Percentiles rank a stretch among this genome's conserved stretches.
These are phyloP conservation scores for Russula abietina DNA, from an alignment of 768 basidiomycete species.

Conservation along the genomic window DNA sequence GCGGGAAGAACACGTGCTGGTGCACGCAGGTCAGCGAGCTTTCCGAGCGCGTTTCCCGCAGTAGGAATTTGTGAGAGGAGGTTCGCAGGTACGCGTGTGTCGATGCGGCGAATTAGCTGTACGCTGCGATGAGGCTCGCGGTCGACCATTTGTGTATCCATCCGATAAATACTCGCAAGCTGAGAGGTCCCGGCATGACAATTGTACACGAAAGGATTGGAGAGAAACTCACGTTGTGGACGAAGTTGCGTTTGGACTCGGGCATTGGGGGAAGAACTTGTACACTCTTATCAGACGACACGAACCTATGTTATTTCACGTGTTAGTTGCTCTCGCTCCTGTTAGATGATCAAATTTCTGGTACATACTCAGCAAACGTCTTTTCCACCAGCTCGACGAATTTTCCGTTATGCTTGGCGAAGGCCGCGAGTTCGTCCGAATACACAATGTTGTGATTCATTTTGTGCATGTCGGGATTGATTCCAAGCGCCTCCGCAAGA, in stretches of 20 bases:
- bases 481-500: slow-evolving; percentile 88
- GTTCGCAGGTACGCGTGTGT: slow-evolving; percentile 72
- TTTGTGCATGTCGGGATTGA: slow-evolving; percentile 49
- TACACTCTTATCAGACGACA: slow-evolving; percentile 56
- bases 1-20: slow-evolving; percentile 27
- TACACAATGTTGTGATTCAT: slow-evolving; percentile 44
- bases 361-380: slow-evolving; percentile 67
- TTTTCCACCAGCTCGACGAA: slow-evolving; percentile 74
- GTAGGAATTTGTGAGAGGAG: slow-evolving; percentile 43
- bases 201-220: slow-evolving; percentile 7
- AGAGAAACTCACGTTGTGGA: slow-evolving; percentile 52
- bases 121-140: slow-evolving; percentile 86
- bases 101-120: slow-evolving; percentile 73
- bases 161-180: slow-evolving; percentile 74
- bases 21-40: slow-evolving; percentile 50
- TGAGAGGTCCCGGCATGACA: slow-evolving; percentile 29
- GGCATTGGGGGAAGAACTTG: slow-evolving; percentile 82
- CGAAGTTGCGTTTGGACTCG: slow-evolving; percentile 73
- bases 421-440: slow-evolving; percentile 53
- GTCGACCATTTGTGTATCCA: slow-evolving; percentile 84
- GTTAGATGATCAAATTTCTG: background rate
- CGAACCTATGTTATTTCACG: slow-evolving; percentile 43
- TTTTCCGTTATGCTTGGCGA: slow-evolving; percentile 54
- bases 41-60: slow-evolving; percentile 45
- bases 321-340: background rate